Conservation (phyloP, 2,329 filamentous ascomycete genomes). For the Juglanconis juglandina region DNA sequence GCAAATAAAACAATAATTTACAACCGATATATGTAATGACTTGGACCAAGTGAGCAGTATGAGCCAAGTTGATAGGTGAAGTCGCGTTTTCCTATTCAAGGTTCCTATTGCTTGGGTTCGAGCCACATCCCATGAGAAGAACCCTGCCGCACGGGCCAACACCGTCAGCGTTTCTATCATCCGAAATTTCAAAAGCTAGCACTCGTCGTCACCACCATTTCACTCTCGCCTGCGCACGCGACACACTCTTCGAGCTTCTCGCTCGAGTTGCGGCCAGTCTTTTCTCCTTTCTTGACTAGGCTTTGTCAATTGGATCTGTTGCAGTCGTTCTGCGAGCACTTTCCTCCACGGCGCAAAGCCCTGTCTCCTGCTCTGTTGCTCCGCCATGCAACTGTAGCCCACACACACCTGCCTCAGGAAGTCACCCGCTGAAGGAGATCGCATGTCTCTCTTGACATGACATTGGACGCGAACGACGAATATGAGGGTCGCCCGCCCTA, state of each 20-base stretch:
- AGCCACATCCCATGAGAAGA: too few species aligned
- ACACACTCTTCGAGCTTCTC: conserved; percentile 9
- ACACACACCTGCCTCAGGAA: neutral
- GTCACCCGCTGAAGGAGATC: conserved; percentile 4
- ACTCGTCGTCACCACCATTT: neutral
- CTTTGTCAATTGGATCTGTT: neutral
- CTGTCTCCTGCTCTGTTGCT: neutral
- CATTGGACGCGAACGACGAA: conserved; percentile 38
- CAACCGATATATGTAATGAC: too few species aligned
- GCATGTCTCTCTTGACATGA: conserved; percentile 26
- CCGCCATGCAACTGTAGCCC: conserved; percentile 14
- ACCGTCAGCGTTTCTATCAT: neutral
- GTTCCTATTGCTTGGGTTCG: too few species aligned
- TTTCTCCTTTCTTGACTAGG: neutral
- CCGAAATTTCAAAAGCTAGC: conserved; percentile 12
- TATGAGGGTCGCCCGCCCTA: conserved; percentile 59
- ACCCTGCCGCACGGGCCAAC: neutral
- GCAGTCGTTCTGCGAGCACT: neutral
- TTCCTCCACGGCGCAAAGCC: conserved; percentile 14
- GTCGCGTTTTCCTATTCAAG: too few species aligned
- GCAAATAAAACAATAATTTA: too few species aligned
- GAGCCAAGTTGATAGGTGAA: too few species aligned
- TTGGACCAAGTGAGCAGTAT: too few species aligned
- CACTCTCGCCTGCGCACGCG: conserved; percentile 3
- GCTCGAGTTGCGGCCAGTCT: conserved; percentile 8